A percentile compares a stretch with the other conserved stretches of the same genome.
These are phyloP conservation scores for Mortierella claussenii DNA, from an alignment of 192 early-diverging fungal species.

Conservation along the genomic window DNA sequence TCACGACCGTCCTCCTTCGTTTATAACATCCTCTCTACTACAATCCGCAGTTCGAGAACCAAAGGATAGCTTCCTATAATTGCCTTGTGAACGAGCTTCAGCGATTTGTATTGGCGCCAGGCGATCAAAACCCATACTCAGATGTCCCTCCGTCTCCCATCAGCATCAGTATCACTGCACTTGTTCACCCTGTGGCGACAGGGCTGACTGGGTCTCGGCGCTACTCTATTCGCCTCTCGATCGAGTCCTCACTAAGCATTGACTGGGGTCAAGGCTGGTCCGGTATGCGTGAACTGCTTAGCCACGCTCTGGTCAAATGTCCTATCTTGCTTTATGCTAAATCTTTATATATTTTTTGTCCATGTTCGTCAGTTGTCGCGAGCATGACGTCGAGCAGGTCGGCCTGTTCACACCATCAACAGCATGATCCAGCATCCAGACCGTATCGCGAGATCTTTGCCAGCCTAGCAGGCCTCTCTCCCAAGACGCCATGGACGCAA, in stretches of 20 bases:
- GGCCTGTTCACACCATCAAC: not conserved
- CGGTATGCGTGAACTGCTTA: no score
- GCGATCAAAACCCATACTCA: not conserved
- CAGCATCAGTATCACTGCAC: not conserved
- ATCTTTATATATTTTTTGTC: not conserved
- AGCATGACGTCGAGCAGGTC: not conserved
- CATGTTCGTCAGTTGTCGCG: not conserved
- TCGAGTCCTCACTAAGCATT: conserved; percentile 8
- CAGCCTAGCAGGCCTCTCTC: conserved; percentile 13
- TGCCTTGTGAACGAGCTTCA: conserved; percentile 15
- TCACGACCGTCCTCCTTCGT: not conserved
- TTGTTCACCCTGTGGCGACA: conserved; percentile 5
- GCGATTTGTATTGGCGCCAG: conserved; percentile 2
- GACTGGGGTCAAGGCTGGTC: conserved; percentile 38
- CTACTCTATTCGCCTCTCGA: conserved; percentile 7
- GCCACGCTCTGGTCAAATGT: no score
- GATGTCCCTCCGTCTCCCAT: not conserved
- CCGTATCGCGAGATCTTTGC: not conserved
- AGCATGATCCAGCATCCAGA: not conserved
- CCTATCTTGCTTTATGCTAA: not conserved
- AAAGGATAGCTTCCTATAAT: conserved; percentile 16
- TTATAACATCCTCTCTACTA: conserved; percentile 1
- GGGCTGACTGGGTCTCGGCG: not conserved
- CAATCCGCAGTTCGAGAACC: conserved; percentile 18
- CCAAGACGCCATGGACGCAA: conserved; percentile 6